phyloP scores from a whole-genome alignment of 306 rosid genomes.

The Delonix regia region DNA sequence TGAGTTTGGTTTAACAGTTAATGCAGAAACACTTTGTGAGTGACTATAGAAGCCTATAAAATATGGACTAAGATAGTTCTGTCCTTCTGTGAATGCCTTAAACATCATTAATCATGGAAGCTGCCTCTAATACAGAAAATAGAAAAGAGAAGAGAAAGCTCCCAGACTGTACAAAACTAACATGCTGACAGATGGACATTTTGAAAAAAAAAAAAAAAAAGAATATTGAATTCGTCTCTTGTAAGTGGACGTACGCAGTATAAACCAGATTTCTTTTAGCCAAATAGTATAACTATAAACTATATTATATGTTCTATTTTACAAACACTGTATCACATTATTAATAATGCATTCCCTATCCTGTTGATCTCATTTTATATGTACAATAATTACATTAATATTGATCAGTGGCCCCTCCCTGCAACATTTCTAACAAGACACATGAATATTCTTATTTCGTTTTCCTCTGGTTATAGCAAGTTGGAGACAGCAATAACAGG shows the following conservation, averaged over 20 bases:
- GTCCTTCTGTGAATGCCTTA: slow-evolving; percentile 15
- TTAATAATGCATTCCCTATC: slow-evolving; percentile 2
- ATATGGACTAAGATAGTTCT: not conserved
- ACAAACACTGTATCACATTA: slow-evolving; percentile 14
- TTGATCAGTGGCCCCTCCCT: not conserved
- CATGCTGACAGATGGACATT: slow-evolving; percentile 5
- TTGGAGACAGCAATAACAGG: not conserved
- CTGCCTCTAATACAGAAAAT: not conserved
- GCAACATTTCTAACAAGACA: slow-evolving; percentile 11
- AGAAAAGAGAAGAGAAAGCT: not conserved
- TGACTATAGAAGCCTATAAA: slow-evolving; percentile 4
- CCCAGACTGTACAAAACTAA: not conserved
- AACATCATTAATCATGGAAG: not conserved
- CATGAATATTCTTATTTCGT: not conserved
- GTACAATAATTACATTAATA: not conserved
- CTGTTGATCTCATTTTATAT: not conserved
- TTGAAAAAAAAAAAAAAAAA: not conserved
- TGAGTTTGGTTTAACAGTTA: not conserved
- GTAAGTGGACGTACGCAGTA: not conserved
- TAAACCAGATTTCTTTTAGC: not conserved
- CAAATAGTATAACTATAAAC: not conserved
- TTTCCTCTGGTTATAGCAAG: not conserved
- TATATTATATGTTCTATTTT: slow-evolving; percentile 11
- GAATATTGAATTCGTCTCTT: not conserved
- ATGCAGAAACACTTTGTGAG: not conserved